These are phyloP conservation scores for Hibiscus mutabilis DNA, from an alignment of 345 rosid species.

Conservation along the genomic window DNA sequence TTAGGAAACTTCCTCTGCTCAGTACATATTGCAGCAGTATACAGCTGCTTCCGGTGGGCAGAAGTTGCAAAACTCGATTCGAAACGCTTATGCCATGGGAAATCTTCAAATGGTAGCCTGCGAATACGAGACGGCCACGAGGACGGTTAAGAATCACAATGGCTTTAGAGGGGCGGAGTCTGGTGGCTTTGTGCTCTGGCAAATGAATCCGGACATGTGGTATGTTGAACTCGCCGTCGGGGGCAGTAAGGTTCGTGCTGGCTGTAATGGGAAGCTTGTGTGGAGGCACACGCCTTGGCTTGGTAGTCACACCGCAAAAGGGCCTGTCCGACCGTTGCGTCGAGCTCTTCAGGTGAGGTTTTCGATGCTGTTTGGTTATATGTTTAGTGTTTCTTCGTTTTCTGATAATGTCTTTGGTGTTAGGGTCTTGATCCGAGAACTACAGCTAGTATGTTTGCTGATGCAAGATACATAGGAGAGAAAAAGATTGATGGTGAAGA, in stretches of 20 bases:
- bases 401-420: constrained; percentile 7
- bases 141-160: constrained; percentile 60
- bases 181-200: constrained; percentile 93
- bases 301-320: constrained; percentile 80
- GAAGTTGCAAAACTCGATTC: constrained; percentile 69
- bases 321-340: constrained; percentile 83
- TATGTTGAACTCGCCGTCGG: constrained; percentile 89
- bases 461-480: constrained; percentile 84
- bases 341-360: constrained; percentile 79
- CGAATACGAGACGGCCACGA: constrained; percentile 63
- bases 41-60: constrained; percentile 89
- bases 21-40: constrained; percentile 83
- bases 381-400: background rate
- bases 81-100: constrained; percentile 86
- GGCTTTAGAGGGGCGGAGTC: constrained; percentile 48
- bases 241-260: constrained; percentile 81
- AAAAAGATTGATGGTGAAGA: constrained; percentile 73
- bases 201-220: constrained; percentile 97
- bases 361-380: background rate
- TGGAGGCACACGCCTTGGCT: constrained; percentile 98
- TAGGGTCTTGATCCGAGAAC: constrained; percentile 93
- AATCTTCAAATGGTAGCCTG: constrained; percentile 72
- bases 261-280: constrained; percentile 84
- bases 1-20: constrained; percentile 88
- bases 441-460: constrained; percentile 72